These are phyloP conservation scores for Termitomyces eurrhizus DNA, from an alignment of 768 basidiomycete species.

Conservation along the genomic window DNA sequence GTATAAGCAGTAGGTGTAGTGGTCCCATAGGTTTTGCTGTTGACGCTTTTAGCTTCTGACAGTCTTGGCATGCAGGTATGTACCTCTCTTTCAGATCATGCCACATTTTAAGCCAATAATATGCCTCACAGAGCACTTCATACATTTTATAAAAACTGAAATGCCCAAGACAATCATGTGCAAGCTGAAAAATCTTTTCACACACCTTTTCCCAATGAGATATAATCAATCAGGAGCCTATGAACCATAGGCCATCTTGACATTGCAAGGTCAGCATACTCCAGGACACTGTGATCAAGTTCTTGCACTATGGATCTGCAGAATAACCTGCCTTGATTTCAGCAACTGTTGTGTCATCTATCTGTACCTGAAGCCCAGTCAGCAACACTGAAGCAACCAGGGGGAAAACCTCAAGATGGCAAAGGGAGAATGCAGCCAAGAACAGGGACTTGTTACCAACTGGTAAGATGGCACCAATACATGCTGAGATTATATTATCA, in stretches of 20 bases:
- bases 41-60: conserved; percentile 23
- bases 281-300: neutral
- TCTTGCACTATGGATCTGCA: too few relatives aligned
- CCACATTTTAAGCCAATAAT: conserved; percentile 35
- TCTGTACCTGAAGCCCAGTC: too few relatives aligned
- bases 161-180: conserved; percentile 27
- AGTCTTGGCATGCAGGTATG: conserved; percentile 8
- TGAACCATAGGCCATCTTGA: neutral
- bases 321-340: neutral
- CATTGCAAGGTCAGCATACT: neutral
- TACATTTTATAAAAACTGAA: conserved; percentile 31
- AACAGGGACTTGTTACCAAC: neutral
- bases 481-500: neutral
- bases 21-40: too few relatives aligned
- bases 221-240: too few relatives aligned
- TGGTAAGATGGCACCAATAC: neutral
- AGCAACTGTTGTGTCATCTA: neutral
- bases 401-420: too few relatives aligned
- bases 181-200: conserved; percentile 20
- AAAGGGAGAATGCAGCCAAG: neutral
- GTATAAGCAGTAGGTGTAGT: too few relatives aligned
- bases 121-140: conserved; percentile 26
- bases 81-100: conserved; percentile 6
- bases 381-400: too few relatives aligned
- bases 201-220: too few relatives aligned